Percentiles rank a stretch among this genome's conserved stretches.
These are phyloP conservation scores for Bipolaris bicolor DNA, from an alignment of 2,329 filamentous ascomycete genomes.

Conservation along the genomic window DNA sequence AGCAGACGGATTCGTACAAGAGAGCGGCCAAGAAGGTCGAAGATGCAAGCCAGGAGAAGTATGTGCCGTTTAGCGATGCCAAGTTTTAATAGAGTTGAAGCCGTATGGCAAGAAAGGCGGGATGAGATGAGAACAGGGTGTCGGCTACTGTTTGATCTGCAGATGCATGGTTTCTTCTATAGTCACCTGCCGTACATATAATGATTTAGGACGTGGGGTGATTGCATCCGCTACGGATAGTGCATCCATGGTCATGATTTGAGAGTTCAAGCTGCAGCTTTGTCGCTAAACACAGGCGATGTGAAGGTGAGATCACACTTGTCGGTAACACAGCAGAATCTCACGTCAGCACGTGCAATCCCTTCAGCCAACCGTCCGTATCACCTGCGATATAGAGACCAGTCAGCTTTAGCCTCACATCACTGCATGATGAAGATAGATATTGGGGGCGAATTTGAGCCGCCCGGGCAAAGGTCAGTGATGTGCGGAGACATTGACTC, in stretches of 20 bases:
- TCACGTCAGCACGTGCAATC: neutral
- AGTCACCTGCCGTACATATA: neutral
- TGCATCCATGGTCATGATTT: too few species aligned
- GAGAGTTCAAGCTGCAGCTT: neutral
- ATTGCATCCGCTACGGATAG: too few species aligned
- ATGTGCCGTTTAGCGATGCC: slow-evolving; percentile 41
- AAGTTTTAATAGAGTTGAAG: slow-evolving; percentile 15
- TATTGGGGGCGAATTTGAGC: slow-evolving; percentile 1
- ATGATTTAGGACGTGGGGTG: too few species aligned
- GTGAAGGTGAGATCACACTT: neutral
- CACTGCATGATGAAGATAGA: neutral
- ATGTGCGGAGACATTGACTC: neutral
- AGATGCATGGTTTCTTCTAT: neutral
- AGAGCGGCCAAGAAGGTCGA: slow-evolving; percentile 58
- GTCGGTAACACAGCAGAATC: neutral
- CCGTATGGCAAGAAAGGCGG: neutral
- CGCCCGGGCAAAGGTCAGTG: neutral
- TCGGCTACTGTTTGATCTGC: neutral
- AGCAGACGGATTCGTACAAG: slow-evolving; percentile 55
- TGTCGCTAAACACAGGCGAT: neutral
- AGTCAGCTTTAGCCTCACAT: slow-evolving; percentile 2
- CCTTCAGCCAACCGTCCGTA: neutral
- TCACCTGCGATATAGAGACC: neutral
- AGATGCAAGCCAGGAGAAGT: slow-evolving; percentile 49
- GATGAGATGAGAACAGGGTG: neutral